Base-by-base conservation (phyloP, 768 basidiomycete species). In the Termitomyces heimii region DNA sequence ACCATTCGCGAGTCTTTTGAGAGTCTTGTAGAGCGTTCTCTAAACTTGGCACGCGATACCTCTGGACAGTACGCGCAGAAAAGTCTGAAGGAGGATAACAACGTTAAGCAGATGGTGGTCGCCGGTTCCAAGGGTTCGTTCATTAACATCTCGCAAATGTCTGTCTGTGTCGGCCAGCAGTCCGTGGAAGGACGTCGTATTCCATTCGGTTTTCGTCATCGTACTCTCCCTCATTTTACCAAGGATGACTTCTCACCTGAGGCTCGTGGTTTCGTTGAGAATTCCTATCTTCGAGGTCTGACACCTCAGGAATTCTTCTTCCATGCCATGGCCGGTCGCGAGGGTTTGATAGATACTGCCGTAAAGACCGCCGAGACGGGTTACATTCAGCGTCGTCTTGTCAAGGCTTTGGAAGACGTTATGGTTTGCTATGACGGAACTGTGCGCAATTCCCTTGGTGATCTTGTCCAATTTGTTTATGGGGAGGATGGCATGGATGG, bases 131-230 rank as follows among this genome's bases (percentile, higher is more conserved):
- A 99, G 74, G 94, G 95, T 73, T 94, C 94, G 0, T 95, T 94
- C 79, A 99, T 98, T 82, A 99, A 99, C 73, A 98, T 99, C 66
- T 98, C 97, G 12, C 97, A 99, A 75, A 98, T 98, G 97, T 96
- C 96, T 18, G 95, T 95, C 56, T 94, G 94, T 78, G 97, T 99
- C 42, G 97, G 97, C 26, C 97, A 98, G 73, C 96, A 98, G 75
- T 89, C 86, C 65, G 96, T 99, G 53, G 97, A 98, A 73, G 97
- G 97, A 63, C 92, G 92, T 64, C 95, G 97, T 60, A 97, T 98
- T 63, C 95, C 96, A 0, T 98, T 96, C 70, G 97, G 97, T 12
- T 99, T 98, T 83, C 88, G 86, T 57, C 96, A 98, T 73, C 89
- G 97, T 31, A 92, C 94, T 0, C 77, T 98, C 4, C 97, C 97